Base-by-base conservation (phyloP, 129 eudicot species). In the Heracleum sosnowskyi region DNA sequence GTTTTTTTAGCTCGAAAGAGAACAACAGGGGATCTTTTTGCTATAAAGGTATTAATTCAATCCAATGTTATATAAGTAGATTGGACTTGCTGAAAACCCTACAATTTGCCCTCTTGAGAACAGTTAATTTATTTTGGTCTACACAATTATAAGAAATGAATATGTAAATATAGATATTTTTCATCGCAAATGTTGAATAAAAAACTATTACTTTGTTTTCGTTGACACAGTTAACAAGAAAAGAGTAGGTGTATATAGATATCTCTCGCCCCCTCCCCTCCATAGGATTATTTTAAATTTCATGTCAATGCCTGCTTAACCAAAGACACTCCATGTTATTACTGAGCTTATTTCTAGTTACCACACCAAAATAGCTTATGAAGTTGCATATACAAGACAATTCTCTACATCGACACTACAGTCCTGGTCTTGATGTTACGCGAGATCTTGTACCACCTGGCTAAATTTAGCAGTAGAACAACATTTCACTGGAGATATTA, bases 21-120 rank as follows among this genome's bases (percentile, higher is more conserved):
- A 57, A 83, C 96, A 7, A 90, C 98, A 40, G 96, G 98, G 76
- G 98, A 92, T 84, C 80, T 92, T 24, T 92, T 92, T 90, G 98
- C 98, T 35, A 90, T 92, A 57, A 92, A 92, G 98, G 97, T 90
- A 89, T 63, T 29, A 4, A 28, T 63, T 63, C 37, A 63, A 29
- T 29, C 20, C 12, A 28, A 12, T 63, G 35, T 63, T 63, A 29
- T 29, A 62, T 29, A 63, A 63, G 5, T 31, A 63, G 70, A 28
- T 12, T 11, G 70, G 70, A 63, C 35, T 12, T 26, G 20, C 70
- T 63, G 66, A 20, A 22, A 57, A 57, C 31, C 31, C 11, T 57
- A 57, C 31, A 57, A 0, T 47, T 11, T 9, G 17, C 57, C 15
- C 57, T 44, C 18, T 40, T 62, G 73, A 77, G 51, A 39, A 29